Evolutionary conservation across 768 basidiomycete genomes (phyloP).

Genomic region (Leccinum pellstonianum): DNA sequence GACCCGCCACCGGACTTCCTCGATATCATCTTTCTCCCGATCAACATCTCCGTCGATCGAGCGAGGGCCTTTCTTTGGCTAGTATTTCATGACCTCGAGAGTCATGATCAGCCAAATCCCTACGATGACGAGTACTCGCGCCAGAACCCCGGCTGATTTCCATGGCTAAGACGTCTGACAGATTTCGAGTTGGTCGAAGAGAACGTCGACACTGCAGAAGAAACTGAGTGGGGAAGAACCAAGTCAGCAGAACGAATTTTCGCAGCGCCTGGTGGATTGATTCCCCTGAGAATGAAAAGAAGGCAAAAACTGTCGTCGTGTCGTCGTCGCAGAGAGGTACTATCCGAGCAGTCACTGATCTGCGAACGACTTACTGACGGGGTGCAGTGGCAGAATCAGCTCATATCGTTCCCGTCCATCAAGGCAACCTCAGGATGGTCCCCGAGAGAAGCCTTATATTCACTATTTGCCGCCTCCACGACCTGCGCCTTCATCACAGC

Average conservation of each 20-base stretch:
- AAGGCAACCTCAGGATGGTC: constrained; percentile 24
- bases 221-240: constrained; percentile 71
- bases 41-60: constrained; percentile 60
- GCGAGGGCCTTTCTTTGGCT: constrained; percentile 83
- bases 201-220: constrained; percentile 71
- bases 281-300: constrained; percentile 51
- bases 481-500: constrained; percentile 15
- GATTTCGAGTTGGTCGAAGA: constrained; percentile 56
- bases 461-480: constrained; percentile 34
- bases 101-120: constrained; percentile 58
- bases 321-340: constrained; percentile 33
- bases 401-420: constrained; percentile 27
- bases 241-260: constrained; percentile 79
- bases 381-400: constrained; percentile 21
- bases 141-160: constrained; percentile 59
- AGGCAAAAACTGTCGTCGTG: constrained; percentile 36
- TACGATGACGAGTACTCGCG: constrained; percentile 71
- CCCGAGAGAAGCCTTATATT: constrained; percentile 34
- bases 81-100: constrained; percentile 78
- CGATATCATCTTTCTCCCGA: constrained; percentile 76
- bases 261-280: constrained; percentile 65
- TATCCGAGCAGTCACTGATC: not conserved
- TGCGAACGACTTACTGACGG: constrained; percentile 11
- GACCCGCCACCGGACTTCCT: constrained; percentile 72
- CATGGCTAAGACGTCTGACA: constrained; percentile 54